Evolutionary conservation across 139 green algal genomes (phyloP).

Genomic region (Limnomonas spitsbergensis): DNA sequence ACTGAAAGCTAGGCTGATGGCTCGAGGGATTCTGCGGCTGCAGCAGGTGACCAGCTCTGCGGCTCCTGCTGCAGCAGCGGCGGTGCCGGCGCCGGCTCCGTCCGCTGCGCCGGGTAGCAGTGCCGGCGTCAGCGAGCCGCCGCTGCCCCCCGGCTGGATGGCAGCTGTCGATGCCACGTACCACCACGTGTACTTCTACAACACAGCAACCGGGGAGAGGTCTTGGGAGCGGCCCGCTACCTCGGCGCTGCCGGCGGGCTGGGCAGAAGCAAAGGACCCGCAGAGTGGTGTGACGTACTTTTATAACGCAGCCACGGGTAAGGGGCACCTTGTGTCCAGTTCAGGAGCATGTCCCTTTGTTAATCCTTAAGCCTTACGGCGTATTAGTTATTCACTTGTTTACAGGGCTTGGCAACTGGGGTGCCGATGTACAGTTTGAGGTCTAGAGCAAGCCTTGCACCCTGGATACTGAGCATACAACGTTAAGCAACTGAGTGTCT

Average conservation of each 20-base stretch:
- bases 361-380: too few species aligned
- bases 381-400: neutral
- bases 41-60: slow-evolving; percentile 14
- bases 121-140: slow-evolving; percentile 12
- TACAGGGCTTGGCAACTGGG: neutral
- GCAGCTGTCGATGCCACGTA: slow-evolving; percentile 64
- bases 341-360: neutral
- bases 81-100: slow-evolving; percentile 11
- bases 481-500: too few species aligned
- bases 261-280: slow-evolving; percentile 49
- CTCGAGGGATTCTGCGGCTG: slow-evolving; percentile 52
- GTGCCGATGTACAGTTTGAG: neutral
- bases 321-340: neutral
- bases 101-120: neutral
- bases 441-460: neutral
- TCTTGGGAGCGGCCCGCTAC: slow-evolving; percentile 38
- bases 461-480: too few species aligned
- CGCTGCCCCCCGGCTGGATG: slow-evolving; percentile 63
- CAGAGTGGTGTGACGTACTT: slow-evolving; percentile 44
- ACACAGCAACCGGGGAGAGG: slow-evolving; percentile 47
- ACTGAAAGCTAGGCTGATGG: slow-evolving; percentile 49
- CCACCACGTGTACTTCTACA: slow-evolving; percentile 58
- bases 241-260: slow-evolving; percentile 53
- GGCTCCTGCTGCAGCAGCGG: slow-evolving; percentile 19
- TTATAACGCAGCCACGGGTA: slow-evolving; percentile 44